Percentiles rank a stretch among this genome's conserved stretches.
Conservation (phyloP, 345 rosid species). For the Laguncularia racemosa region DNA sequence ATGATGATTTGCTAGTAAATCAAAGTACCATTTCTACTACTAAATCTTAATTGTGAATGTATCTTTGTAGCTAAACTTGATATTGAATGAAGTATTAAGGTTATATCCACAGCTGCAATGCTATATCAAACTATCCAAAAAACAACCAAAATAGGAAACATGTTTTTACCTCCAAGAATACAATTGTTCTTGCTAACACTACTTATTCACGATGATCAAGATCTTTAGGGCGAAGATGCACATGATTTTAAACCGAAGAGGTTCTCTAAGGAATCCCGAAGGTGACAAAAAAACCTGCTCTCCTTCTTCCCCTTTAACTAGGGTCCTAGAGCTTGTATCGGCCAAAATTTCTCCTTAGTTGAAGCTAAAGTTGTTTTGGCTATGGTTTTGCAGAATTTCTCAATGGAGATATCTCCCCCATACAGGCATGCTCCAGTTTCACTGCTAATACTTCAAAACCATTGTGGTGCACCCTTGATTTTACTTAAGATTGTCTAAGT, state of each 20-base stretch:
- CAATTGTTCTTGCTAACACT: conserved; percentile 2
- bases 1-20: no score
- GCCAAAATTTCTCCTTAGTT: conserved; percentile 38
- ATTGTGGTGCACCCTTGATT: conserved; percentile 35
- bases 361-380: conserved; percentile 41
- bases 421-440: conserved; percentile 44
- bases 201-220: conserved; percentile 17
- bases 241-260: conserved; percentile 17
- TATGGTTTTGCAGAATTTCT: conserved; percentile 29
- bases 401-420: conserved; percentile 34
- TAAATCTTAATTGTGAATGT: background rate
- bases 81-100: conserved; percentile 18
- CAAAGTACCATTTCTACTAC: no score
- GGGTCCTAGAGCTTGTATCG: conserved; percentile 48
- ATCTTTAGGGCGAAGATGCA: conserved; percentile 18
- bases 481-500: conserved; percentile 1
- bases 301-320: conserved; percentile 36
- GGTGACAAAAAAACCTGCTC: conserved; percentile 36
- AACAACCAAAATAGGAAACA: conserved; percentile 12
- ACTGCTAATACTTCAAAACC: conserved; percentile 28
- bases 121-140: background rate
- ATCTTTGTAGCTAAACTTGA: conserved; percentile 9
- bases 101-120: conserved; percentile 6
- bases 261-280: conserved; percentile 23
- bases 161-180: conserved; percentile 9